A percentile compares a stretch with the other conserved stretches of the same genome.
phyloP scores from a whole-genome alignment of 495 filamentous ascomycete genomes.

The Astrothelium subdiscretum region DNA sequence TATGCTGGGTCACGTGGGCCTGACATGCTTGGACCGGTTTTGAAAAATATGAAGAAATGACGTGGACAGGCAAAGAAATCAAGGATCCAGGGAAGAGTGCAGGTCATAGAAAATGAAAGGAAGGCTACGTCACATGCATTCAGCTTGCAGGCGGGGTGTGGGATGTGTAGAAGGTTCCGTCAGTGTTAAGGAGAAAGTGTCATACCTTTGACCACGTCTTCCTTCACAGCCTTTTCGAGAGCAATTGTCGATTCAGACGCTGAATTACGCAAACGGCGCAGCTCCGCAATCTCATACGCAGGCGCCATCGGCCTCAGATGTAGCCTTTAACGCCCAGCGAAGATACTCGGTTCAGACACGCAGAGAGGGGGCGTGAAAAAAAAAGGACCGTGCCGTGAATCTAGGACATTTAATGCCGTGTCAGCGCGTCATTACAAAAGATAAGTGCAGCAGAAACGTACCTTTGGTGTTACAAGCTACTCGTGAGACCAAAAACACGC shows the following conservation, averaged over 20 bases:
- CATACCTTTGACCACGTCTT: slow-evolving; percentile 56
- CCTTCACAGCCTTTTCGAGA: slow-evolving; percentile 51
- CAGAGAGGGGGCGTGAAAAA: not conserved
- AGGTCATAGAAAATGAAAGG: not conserved
- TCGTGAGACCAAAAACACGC: slow-evolving; percentile 1
- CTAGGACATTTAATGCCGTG: not conserved
- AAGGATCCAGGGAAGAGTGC: not conserved
- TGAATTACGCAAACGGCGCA: slow-evolving; percentile 23
- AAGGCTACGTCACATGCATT: not conserved
- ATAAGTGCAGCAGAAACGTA: not conserved
- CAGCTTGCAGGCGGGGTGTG: not conserved
- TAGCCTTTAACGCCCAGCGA: not conserved
- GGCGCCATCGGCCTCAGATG: slow-evolving; percentile 2
- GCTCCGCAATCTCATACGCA: slow-evolving; percentile 24
- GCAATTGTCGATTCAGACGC: slow-evolving; percentile 24
- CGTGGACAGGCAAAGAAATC: not conserved
- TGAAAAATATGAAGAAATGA: not conserved
- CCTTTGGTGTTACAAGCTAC: not conserved
- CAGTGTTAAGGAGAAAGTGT: slow-evolving; percentile 1
- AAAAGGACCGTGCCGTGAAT: not conserved
- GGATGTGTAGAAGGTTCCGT: not conserved
- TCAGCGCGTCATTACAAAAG: not conserved
- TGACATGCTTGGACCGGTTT: not conserved
- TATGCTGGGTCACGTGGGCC: no score
- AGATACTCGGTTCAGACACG: not conserved